phyloP scores from a whole-genome alignment of 148 eudicot species.

The Nepenthes mirabilis region DNA sequence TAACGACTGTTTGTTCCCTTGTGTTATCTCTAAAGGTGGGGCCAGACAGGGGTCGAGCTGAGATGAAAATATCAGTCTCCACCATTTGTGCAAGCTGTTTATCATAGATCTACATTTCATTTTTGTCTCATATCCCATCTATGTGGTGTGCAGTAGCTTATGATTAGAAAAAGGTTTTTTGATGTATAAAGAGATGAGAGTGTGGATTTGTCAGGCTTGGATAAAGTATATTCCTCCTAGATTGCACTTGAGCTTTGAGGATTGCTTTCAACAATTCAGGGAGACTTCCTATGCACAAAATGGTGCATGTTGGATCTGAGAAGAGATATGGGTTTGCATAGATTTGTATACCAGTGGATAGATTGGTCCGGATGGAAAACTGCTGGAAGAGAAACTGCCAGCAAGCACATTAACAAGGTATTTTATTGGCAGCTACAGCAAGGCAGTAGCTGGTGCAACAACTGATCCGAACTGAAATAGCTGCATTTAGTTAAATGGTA shows the following conservation, averaged over 20 bases:
- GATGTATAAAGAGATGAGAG: slow-evolving; percentile 38
- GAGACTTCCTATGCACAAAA: slow-evolving; percentile 25
- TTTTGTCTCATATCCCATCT: slow-evolving; percentile 62
- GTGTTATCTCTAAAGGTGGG: slow-evolving; percentile 12
- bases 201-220: slow-evolving; percentile 24
- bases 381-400: too few species aligned
- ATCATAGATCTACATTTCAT: slow-evolving; percentile 61
- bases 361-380: too few species aligned
- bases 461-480: too few species aligned
- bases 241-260: slow-evolving; percentile 62
- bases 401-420: too few species aligned
- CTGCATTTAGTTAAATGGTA: too few species aligned
- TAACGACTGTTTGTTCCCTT: slow-evolving; percentile 7
- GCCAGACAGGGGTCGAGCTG: slow-evolving; percentile 20
- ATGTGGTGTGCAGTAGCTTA: slow-evolving; percentile 48
- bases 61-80: slow-evolving; percentile 57
- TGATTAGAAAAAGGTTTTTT: slow-evolving; percentile 41
- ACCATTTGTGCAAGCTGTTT: slow-evolving; percentile 53
- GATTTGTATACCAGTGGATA: too few species aligned
- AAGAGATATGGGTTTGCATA: neutral
- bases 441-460: too few species aligned
- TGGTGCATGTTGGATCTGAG: slow-evolving; percentile 3
- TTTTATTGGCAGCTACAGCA: too few species aligned
- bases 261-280: slow-evolving; percentile 48
- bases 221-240: slow-evolving; percentile 44